These are phyloP conservation scores for Rhinocladiella similis DNA, from an alignment of 2,329 filamentous ascomycete species.

Conservation along the genomic window DNA sequence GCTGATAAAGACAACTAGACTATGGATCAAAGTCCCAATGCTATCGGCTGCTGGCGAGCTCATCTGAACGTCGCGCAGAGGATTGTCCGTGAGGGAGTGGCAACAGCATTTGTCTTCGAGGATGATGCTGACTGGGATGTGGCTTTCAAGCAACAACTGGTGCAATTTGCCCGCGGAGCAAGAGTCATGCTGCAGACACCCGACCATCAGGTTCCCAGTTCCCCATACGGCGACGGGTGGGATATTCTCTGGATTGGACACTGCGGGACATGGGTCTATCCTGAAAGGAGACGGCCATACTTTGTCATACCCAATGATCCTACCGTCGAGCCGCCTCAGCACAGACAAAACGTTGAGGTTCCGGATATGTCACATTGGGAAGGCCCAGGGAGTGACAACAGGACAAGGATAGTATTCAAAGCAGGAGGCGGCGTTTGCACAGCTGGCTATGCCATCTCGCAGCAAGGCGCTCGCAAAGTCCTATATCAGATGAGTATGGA, in stretches of 20 bases:
- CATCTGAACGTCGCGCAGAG: slow-evolving; percentile 41
- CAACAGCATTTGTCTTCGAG: slow-evolving; percentile 55
- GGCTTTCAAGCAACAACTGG: slow-evolving; percentile 50
- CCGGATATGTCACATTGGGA: slow-evolving; percentile 24
- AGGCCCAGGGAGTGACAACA: slow-evolving; percentile 15
- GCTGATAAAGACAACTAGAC: slow-evolving; percentile 13
- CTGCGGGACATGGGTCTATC: slow-evolving; percentile 39
- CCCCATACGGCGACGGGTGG: slow-evolving; percentile 55
- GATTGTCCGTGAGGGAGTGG: slow-evolving; percentile 48
- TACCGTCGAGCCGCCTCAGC: slow-evolving; percentile 30
- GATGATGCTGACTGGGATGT: slow-evolving; percentile 62
- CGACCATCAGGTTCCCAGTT: slow-evolving; percentile 30
- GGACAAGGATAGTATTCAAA: slow-evolving; percentile 18
- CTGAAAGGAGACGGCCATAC: slow-evolving; percentile 32
- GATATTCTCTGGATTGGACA: slow-evolving; percentile 55
- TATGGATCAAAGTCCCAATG: slow-evolving; percentile 18
- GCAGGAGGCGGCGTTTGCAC: slow-evolving; percentile 23
- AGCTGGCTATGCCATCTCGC: slow-evolving; percentile 26
- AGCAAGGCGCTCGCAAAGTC: slow-evolving; percentile 23
- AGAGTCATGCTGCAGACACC: slow-evolving; percentile 33
- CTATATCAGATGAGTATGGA: slow-evolving; percentile 26
- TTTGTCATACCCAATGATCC: slow-evolving; percentile 36
- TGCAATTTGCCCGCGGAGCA: slow-evolving; percentile 36
- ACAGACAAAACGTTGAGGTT: slow-evolving; percentile 19
- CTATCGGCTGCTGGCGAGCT: slow-evolving; percentile 38